phyloP scores from a whole-genome alignment of 2,329 filamentous ascomycete genomes.

The Meredithiella fracta region DNA sequence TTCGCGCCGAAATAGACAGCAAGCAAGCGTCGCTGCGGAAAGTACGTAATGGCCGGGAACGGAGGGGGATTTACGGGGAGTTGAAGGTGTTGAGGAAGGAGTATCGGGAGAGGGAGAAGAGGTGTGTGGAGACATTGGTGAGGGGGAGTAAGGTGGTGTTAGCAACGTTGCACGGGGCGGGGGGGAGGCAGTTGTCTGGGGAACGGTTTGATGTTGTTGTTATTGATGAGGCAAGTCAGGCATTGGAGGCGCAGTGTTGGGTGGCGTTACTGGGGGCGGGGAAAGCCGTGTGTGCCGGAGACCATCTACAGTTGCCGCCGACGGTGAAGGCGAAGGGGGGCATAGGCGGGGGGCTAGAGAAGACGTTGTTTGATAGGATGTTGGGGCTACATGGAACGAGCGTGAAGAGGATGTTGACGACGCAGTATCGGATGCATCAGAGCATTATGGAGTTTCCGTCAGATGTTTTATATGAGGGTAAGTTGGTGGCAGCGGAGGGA shows the following conservation, averaged over 20 bases:
- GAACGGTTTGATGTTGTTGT: constrained; percentile 85
- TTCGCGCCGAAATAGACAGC: constrained; percentile 80
- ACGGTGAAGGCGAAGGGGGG: constrained; percentile 52
- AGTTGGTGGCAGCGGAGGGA: constrained; percentile 61
- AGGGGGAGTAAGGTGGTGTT: constrained; percentile 71
- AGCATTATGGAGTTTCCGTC: constrained; percentile 92
- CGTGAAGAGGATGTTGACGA: constrained; percentile 91
- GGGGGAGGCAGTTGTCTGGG: constrained; percentile 63
- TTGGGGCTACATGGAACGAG: constrained; percentile 61
- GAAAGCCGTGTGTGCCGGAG: constrained; percentile 82
- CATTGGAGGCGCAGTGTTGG: constrained; percentile 94
- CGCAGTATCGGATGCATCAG: constrained; percentile 96
- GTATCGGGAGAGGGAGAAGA: constrained; percentile 67
- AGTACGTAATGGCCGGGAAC: constrained; percentile 63
- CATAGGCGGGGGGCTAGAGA: constrained; percentile 42
- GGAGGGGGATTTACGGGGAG: constrained; percentile 67
- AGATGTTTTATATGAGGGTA: constrained; percentile 67
- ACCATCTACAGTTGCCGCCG: constrained; percentile 85
- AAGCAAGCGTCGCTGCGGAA: constrained; percentile 83
- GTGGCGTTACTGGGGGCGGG: constrained; percentile 65
- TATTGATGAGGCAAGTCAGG: constrained; percentile 91
- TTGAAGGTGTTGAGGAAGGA: constrained; percentile 76
- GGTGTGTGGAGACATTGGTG: constrained; percentile 63
- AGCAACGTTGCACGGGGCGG: constrained; percentile 81
- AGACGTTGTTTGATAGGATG: constrained; percentile 83